Evolutionary conservation across 2,329 filamentous ascomycete genomes (phyloP).

Genomic region (Microsporum audouinii): DNA sequence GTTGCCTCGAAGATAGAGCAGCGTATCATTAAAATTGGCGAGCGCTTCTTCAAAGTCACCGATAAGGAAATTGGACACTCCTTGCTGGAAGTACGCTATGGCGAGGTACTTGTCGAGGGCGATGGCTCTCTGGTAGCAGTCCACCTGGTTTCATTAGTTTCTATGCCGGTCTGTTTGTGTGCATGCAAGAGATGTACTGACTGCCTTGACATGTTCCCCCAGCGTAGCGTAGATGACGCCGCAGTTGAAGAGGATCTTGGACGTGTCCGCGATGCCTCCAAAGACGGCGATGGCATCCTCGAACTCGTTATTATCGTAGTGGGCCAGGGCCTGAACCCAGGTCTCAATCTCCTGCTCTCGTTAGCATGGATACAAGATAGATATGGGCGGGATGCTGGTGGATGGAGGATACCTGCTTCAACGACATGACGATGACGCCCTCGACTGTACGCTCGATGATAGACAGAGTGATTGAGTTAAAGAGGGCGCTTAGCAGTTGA

Average conservation of each 20-base stretch:
- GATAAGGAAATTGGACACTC: constrained; percentile 92
- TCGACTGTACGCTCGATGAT: neutral
- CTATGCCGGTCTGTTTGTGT: neutral
- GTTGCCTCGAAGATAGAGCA: constrained; percentile 88
- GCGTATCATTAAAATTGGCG: constrained; percentile 96
- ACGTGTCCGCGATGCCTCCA: constrained; percentile 80
- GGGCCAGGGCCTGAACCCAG: constrained; percentile 81
- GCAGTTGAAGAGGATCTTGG: constrained; percentile 97
- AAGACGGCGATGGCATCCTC: constrained; percentile 78
- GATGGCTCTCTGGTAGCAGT: constrained; percentile 87
- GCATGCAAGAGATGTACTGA: neutral
- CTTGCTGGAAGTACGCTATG: constrained; percentile 96
- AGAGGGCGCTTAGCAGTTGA: neutral
- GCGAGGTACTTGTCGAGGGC: constrained; percentile 88
- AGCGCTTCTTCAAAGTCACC: constrained; percentile 95
- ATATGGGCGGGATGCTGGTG: neutral
- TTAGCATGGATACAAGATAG: neutral
- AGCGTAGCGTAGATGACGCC: constrained; percentile 95
- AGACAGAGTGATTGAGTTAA: neutral
- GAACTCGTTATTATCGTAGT: constrained; percentile 96
- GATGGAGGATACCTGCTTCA: constrained; percentile 15
- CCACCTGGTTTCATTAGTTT: constrained; percentile 50
- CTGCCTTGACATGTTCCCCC: constrained; percentile 89
- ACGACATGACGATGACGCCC: constrained; percentile 13
- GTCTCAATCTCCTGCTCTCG: constrained; percentile 81